These are phyloP conservation scores for Trichosanthes truncata DNA, from an alignment of 306 rosid species.

Conservation along the genomic window DNA sequence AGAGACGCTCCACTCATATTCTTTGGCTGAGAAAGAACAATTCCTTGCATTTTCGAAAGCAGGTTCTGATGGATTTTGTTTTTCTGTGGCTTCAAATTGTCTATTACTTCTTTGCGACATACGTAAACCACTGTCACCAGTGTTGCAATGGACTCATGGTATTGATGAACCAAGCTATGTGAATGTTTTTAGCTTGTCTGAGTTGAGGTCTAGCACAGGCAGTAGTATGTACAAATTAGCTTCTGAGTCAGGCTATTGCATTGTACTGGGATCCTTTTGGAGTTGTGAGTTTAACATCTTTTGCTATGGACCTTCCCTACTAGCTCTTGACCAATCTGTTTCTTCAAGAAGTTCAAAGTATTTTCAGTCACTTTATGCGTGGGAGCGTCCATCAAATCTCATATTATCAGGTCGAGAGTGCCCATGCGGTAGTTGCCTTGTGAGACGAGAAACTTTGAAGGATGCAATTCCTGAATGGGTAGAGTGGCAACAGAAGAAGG, in stretches of 20 bases:
- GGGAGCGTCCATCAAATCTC: conserved; percentile 54
- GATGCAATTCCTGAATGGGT: conserved; percentile 62
- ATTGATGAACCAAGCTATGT: conserved; percentile 36
- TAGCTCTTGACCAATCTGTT: conserved; percentile 21
- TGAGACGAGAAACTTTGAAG: conserved; percentile 44
- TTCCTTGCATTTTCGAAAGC: conserved; percentile 45
- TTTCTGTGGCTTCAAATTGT: conserved; percentile 40
- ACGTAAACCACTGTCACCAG: conserved; percentile 46
- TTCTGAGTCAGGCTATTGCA: conserved; percentile 54
- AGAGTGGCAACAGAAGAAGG: conserved; percentile 67
- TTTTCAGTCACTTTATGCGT: conserved; percentile 32
- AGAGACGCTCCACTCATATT: conserved; percentile 31
- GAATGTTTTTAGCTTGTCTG: conserved; percentile 38
- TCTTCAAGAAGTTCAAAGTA: conserved; percentile 25
- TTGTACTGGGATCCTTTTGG: conserved; percentile 63
- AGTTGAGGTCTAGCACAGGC: conserved; percentile 39
- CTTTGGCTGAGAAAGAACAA: conserved; percentile 26
- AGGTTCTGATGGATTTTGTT: conserved; percentile 34
- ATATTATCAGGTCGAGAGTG: conserved; percentile 35
- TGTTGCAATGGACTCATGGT: conserved; percentile 56
- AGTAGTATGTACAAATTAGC: conserved; percentile 36
- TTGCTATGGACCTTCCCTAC: conserved; percentile 46
- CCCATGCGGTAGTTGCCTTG: conserved; percentile 46
- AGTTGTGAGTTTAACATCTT: conserved; percentile 42
- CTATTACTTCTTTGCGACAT: conserved; percentile 54